A percentile compares a stretch with the other conserved stretches of the same genome.
These are phyloP conservation scores for Calvatia gigantea DNA, from an alignment of 768 basidiomycete species.

Conservation along the genomic window DNA sequence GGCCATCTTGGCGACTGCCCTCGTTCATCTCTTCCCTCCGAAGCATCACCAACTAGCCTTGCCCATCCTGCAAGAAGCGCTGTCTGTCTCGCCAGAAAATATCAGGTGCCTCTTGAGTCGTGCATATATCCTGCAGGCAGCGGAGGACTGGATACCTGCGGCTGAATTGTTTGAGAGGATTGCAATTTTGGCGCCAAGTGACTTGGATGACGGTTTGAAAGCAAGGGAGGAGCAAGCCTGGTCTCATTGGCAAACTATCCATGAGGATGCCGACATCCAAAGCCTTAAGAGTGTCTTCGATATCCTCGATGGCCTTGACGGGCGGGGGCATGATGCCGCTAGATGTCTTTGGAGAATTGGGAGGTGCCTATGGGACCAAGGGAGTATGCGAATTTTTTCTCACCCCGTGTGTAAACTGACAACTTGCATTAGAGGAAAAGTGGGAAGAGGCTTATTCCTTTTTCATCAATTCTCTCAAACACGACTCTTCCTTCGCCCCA, in stretches of 20 bases:
- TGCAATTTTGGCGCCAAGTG: constrained; percentile 40
- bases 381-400: constrained; percentile 13
- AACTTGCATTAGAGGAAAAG: constrained; percentile 32
- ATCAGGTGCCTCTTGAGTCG: constrained; percentile 66
- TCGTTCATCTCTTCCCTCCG: constrained; percentile 85
- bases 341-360: constrained; percentile 87
- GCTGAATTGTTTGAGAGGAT: constrained; percentile 59
- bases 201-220: constrained; percentile 47
- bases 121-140: constrained; percentile 68
- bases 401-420: constrained; percentile 8
- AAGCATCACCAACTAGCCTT: constrained; percentile 85
- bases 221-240: constrained; percentile 83
- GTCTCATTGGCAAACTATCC: constrained; percentile 63
- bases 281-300: constrained; percentile 47
- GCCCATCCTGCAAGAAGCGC: constrained; percentile 67
- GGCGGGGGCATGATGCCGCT: constrained; percentile 58
- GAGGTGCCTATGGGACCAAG: constrained; percentile 65
- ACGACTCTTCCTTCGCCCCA: constrained; percentile 73
- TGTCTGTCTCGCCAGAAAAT: constrained; percentile 60
- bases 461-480: constrained; percentile 80
- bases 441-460: constrained; percentile 69
- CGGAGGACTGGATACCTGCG: constrained; percentile 68
- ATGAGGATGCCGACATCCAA: constrained; percentile 41
- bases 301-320: constrained; percentile 41
- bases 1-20: constrained; percentile 64